Conservation (phyloP, 805 yeast species). For the Jamesozyma spencerorum region DNA sequence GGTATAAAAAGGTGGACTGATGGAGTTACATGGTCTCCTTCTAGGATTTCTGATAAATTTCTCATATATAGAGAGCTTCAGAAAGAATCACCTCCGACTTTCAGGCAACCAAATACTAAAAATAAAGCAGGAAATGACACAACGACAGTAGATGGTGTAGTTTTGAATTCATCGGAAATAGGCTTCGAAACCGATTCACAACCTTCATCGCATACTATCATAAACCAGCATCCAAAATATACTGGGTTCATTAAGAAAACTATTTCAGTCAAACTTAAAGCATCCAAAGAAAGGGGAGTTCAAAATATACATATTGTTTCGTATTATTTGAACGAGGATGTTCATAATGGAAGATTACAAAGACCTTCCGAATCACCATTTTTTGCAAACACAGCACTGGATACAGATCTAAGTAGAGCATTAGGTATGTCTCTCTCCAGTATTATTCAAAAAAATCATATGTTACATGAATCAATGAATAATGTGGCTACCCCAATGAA, state of each 20-base stretch:
- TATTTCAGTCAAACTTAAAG: slow-evolving; percentile 45
- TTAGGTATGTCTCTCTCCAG: slow-evolving; percentile 27
- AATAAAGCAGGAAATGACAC: too few relatives aligned
- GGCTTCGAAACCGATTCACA: not conserved
- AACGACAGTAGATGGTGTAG: too few relatives aligned
- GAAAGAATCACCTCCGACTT: slow-evolving; percentile 1
- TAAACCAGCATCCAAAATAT: slow-evolving; percentile 7
- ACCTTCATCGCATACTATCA: not conserved
- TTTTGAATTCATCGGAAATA: not conserved
- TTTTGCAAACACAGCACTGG: slow-evolving; percentile 40
- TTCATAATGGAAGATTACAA: slow-evolving; percentile 41
- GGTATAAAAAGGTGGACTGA: slow-evolving; percentile 94
- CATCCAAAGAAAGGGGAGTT: not conserved
- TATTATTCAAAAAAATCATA: too few relatives aligned
- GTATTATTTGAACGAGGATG: slow-evolving; percentile 70
- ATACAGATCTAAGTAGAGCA: slow-evolving; percentile 43
- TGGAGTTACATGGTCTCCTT: slow-evolving; percentile 86
- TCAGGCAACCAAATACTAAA: too few relatives aligned
- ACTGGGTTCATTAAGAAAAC: slow-evolving; percentile 76
- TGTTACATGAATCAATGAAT: too few relatives aligned
- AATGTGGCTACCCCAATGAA: too few relatives aligned
- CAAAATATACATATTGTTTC: slow-evolving; percentile 51
- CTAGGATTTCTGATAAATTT: slow-evolving; percentile 77
- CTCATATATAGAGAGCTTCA: slow-evolving; percentile 63
- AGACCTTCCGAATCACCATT: slow-evolving; percentile 44